Conservation (phyloP, 768 basidiomycete species). For the Amanita phalloides region DNA sequence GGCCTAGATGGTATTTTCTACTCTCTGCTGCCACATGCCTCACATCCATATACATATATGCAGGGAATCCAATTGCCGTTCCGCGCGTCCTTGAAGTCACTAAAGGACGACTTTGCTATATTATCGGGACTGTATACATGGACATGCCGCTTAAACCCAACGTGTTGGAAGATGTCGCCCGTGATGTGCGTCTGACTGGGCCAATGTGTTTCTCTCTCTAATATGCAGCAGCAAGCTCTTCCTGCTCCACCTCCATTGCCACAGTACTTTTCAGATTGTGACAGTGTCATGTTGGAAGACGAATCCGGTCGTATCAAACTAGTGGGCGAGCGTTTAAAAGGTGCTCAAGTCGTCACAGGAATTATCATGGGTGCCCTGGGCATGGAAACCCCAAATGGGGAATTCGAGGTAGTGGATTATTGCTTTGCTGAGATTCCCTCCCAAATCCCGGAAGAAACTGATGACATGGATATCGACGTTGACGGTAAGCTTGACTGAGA, state of each 20-base stretch:
- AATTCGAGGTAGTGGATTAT: conserved; percentile 88
- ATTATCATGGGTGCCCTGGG: conserved; percentile 87
- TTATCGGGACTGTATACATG: conserved; percentile 94
- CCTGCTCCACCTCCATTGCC: conserved; percentile 67
- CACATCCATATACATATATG: not conserved
- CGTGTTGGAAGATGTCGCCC: conserved; percentile 88
- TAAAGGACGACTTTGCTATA: conserved; percentile 78
- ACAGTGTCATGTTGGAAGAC: conserved; percentile 87
- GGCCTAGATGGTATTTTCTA: conserved; percentile 21
- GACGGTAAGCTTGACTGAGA: conserved; percentile 37
- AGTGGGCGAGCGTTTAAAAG: conserved; percentile 61
- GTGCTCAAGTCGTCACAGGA: conserved; percentile 73
- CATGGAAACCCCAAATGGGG: conserved; percentile 79
- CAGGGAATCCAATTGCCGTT: conserved; percentile 64
- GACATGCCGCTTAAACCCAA: conserved; percentile 99
- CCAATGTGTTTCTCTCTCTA: not conserved
- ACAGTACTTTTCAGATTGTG: conserved; percentile 71
- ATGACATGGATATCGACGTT: conserved; percentile 49
- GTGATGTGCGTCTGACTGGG: conserved; percentile 56
- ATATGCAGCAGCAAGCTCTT: conserved; percentile 62
- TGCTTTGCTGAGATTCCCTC: conserved; percentile 81
- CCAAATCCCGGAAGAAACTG: conserved; percentile 24
- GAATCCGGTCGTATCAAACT: conserved; percentile 89
- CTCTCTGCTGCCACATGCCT: conserved; percentile 1
- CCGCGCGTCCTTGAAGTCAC: conserved; percentile 79